A percentile compares a stretch with the other conserved stretches of the same genome.
These are phyloP conservation scores for Zea luxurians DNA, from an alignment of 176 grass and related monocot species.

Conservation along the genomic window DNA sequence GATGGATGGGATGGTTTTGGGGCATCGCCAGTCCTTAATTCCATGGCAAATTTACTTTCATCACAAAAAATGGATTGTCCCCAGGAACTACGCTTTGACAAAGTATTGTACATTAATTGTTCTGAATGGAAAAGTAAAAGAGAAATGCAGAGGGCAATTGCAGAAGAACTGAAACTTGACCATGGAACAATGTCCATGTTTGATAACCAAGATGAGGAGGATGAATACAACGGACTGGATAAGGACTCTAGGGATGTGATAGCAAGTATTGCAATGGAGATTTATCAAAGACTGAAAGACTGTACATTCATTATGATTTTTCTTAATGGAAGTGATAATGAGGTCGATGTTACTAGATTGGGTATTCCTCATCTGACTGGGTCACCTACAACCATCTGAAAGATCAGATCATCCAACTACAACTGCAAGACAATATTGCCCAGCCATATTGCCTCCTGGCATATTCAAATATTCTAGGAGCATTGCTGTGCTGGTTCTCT, in stretches of 20 bases:
- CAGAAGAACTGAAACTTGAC: background rate
- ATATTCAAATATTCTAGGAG: background rate
- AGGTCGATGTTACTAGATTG: background rate
- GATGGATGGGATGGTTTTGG: too few species aligned
- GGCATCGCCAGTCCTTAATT: too few species aligned
- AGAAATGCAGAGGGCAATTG: background rate
- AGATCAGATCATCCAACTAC: too few species aligned
- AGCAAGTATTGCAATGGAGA: accelerated
- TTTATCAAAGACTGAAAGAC: background rate
- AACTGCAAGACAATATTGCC: background rate
- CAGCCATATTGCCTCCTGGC: background rate
- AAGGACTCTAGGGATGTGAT: background rate
- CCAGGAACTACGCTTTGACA: too few species aligned
- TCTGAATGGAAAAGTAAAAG: background rate
- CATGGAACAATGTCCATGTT: background rate
- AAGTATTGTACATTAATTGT: too few species aligned
- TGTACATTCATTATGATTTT: background rate
- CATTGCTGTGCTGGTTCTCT: constrained; percentile 6
- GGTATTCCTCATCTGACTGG: background rate
- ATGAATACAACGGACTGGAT: background rate
- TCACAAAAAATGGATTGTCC: too few species aligned
- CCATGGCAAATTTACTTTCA: too few species aligned
- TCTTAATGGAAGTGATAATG: constrained; percentile 4
- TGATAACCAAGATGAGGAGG: background rate
- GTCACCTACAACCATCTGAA: too few species aligned